Evolutionary conservation across 2,329 filamentous ascomycete genomes (phyloP).

Genomic region (Coleophoma crateriformis): DNA sequence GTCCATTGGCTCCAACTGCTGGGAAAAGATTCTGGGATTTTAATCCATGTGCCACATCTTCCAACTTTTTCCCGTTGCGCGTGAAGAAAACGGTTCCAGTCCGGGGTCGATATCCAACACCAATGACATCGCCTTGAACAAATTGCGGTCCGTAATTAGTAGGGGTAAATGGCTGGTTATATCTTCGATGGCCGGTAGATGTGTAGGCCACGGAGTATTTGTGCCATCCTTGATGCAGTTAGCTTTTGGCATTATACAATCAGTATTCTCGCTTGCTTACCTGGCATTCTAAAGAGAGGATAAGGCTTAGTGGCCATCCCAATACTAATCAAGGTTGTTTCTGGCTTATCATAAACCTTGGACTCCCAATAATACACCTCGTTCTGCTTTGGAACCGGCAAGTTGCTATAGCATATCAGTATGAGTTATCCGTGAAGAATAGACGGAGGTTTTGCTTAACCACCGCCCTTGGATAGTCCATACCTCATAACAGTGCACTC

Average conservation of each 20-base stretch:
- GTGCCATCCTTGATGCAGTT: conserved; percentile 63
- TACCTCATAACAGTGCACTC: conserved; percentile 72
- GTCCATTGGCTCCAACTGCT: conserved; percentile 91
- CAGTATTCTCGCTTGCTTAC: conserved; percentile 42
- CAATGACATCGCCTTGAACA: conserved; percentile 92
- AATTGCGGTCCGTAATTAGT: conserved; percentile 78
- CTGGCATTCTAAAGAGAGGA: conserved; percentile 86
- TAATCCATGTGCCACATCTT: conserved; percentile 87
- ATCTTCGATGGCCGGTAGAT: conserved; percentile 78
- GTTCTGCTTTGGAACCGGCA: conserved; percentile 97
- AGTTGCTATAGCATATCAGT: conserved; percentile 53
- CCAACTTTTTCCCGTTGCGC: conserved; percentile 93
- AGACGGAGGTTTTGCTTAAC: neutral
- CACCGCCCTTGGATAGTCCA: neutral
- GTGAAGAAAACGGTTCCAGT: conserved; percentile 98
- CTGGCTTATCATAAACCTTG: conserved; percentile 97
- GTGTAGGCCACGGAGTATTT: conserved; percentile 89
- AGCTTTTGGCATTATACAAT: conserved; percentile 1
- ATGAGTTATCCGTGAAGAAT: no score
- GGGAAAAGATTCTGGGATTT: conserved; percentile 98
- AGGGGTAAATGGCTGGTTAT: conserved; percentile 84
- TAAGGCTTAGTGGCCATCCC: conserved; percentile 97
- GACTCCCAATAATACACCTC: conserved; percentile 99
- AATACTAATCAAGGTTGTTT: conserved; percentile 79
- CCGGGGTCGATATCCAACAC: conserved; percentile 88